phyloP scores from a whole-genome alignment of 352 stramenopile genomes.

The Phytophthora foliorum region DNA sequence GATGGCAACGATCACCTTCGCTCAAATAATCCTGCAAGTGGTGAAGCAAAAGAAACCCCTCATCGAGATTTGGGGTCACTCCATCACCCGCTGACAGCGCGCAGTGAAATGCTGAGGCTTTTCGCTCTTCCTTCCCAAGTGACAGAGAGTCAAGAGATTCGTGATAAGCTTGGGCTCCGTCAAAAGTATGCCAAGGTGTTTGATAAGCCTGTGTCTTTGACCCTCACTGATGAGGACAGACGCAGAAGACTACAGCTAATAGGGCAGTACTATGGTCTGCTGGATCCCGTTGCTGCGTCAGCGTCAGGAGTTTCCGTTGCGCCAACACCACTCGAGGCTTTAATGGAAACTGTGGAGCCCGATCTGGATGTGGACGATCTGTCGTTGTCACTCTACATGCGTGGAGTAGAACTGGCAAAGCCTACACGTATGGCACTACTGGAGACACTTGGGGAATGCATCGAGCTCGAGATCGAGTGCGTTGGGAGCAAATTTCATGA shows the following conservation, averaged over 20 bases:
- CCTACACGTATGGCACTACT: conserved; percentile 66
- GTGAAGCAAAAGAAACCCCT: not conserved
- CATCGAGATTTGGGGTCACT: conserved; percentile 6
- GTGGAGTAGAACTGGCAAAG: conserved; percentile 68
- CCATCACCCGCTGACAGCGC: conserved; percentile 50
- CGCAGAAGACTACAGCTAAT: conserved; percentile 50
- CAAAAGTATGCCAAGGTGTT: conserved; percentile 65
- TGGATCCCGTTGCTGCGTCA: conserved; percentile 28
- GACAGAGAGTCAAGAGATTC: conserved; percentile 35
- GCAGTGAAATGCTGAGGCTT: conserved; percentile 75
- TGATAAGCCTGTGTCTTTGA: conserved; percentile 46
- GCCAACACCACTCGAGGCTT: conserved; percentile 35
- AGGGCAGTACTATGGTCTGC: conserved; percentile 67
- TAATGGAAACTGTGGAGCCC: conserved; percentile 72
- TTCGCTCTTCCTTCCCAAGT: conserved; percentile 57
- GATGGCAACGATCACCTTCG: not conserved
- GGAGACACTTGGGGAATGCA: conserved; percentile 62
- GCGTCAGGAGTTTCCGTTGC: conserved; percentile 12
- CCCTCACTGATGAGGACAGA: conserved; percentile 59
- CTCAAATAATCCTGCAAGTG: conserved; percentile 1
- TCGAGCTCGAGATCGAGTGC: conserved; percentile 78
- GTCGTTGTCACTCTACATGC: conserved; percentile 66
- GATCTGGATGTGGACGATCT: conserved; percentile 76
- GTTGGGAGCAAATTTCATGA: conserved; percentile 68
- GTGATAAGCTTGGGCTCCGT: conserved; percentile 49